Base-by-base conservation (phyloP, 2,329 filamentous ascomycete species). In the Phialophora chinensis region DNA sequence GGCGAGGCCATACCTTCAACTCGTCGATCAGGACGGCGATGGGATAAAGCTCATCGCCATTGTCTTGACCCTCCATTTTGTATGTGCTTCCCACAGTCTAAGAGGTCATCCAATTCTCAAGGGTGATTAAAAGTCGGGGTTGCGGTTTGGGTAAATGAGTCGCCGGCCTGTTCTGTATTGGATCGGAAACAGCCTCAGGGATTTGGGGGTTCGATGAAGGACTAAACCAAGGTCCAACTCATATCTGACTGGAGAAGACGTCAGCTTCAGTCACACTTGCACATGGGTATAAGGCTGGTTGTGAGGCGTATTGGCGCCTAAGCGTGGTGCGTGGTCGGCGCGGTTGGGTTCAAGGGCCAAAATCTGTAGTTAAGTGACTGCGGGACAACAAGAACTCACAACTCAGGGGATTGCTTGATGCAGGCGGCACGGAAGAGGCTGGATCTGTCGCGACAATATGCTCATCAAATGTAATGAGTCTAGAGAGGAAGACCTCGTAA, bases 1-100 rank as follows among this genome's bases (percentile, higher is more conserved):
- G 12, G 47, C 53, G 47, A 55, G 52, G 62, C 35, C 81, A 76
- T 87, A 97, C 93, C 92, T 97, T 99, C 77, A 99, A 87, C 88
- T 99, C 95, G 82, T 99, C 95, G 82, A 99, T 99, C 82, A 99
- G 90, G 74, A 99, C 95, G 78, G 96, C 95, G 85, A 99, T 99
- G 80, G 95, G 95, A 82, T 98, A 99, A 77, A 99, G 93, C 89
- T 98, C 96, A 84, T 99, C 95, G 81, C 90, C 96, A 85, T 94
- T 89, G 82, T 90, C 91, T 80, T 90, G 87, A 83, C 90, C 90
- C 84, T 97, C 92, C 94, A 98, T 98, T 80, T 81, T 86, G 87
- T 82, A 79, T 73, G 68, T 74, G 71, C 74, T 72, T 75, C 74
- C 72, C 73, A 77, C 73, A 72, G 70, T 58, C 69, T 67, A 66